These are phyloP conservation scores for Candida rishiriensis DNA, from an alignment of 805 yeast species.

Conservation along the genomic window DNA sequence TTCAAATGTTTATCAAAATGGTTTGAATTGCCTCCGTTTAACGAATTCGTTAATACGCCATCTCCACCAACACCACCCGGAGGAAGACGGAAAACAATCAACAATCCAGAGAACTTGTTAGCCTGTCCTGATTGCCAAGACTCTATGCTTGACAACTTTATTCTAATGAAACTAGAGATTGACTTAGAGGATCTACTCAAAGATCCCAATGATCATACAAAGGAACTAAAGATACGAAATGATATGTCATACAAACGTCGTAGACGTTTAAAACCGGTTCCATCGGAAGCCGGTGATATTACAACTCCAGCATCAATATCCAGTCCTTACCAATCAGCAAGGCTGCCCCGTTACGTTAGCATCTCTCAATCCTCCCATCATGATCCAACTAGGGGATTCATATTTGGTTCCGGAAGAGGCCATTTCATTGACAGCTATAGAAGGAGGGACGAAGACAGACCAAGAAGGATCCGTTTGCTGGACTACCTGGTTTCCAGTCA, in stretches of 20 bases:
- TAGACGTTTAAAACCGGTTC: slow-evolving; percentile 19
- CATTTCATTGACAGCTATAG: slow-evolving; percentile 14
- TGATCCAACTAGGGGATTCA: slow-evolving; percentile 16
- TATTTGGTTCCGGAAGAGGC: slow-evolving; percentile 14
- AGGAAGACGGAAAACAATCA: slow-evolving; percentile 17
- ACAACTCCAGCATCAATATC: not conserved
- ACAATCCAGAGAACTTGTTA: slow-evolving; percentile 30
- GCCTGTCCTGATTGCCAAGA: slow-evolving; percentile 28
- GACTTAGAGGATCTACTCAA: slow-evolving; percentile 26
- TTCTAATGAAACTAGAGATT: slow-evolving; percentile 26
- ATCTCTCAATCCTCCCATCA: slow-evolving; percentile 5
- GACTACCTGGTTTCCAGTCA: slow-evolving; percentile 20
- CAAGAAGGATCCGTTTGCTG: slow-evolving; percentile 16
- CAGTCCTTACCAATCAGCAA: not conserved
- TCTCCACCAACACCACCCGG: slow-evolving; percentile 33
- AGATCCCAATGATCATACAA: slow-evolving; percentile 7
- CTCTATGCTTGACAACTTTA: slow-evolving; percentile 24
- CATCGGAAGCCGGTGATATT: slow-evolving; percentile 4
- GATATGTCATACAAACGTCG: slow-evolving; percentile 30
- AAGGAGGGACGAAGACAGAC: slow-evolving; percentile 13
- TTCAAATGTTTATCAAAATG: slow-evolving; percentile 29
- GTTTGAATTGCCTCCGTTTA: slow-evolving; percentile 35
- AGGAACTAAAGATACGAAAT: slow-evolving; percentile 19
- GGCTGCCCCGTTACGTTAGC: not conserved
- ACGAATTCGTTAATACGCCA: slow-evolving; percentile 28